phyloP scores from a whole-genome alignment of 2,329 filamentous ascomycete genomes.

The Hirsutella thompsonii region DNA sequence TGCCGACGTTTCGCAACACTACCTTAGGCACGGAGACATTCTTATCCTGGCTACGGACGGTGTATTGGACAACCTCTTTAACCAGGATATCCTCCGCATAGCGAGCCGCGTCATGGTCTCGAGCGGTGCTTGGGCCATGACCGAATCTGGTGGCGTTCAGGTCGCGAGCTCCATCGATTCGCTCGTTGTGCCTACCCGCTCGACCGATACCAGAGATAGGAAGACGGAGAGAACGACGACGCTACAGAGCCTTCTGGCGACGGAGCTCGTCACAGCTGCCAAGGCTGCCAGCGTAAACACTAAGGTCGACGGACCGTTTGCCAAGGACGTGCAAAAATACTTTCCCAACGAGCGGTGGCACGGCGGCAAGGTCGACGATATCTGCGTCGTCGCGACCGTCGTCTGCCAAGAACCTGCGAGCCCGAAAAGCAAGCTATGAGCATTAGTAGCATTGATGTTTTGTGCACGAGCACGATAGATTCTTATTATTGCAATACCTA shows the following conservation, averaged over 20 bases:
- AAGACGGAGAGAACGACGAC: constrained; percentile 26
- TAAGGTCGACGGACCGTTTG: constrained; percentile 81
- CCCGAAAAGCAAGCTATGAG: constrained; percentile 21
- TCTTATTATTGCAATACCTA: no score
- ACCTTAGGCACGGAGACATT: constrained; percentile 79
- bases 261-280: constrained; percentile 67
- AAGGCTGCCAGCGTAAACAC: constrained; percentile 74
- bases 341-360: constrained; percentile 79
- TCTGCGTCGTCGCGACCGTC: constrained; percentile 72
- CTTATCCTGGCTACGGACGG: constrained; percentile 91
- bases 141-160: constrained; percentile 43
- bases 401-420: constrained; percentile 48
- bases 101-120: constrained; percentile 65
- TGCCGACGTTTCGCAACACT: constrained; percentile 64
- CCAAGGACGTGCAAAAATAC: constrained; percentile 81
- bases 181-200: constrained; percentile 15
- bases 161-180: constrained; percentile 49
- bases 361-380: constrained; percentile 93
- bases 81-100: constrained; percentile 75
- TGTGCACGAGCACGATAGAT: no score
- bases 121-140: constrained; percentile 60
- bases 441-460: no score
- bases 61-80: constrained; percentile 89
- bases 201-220: constrained; percentile 9
- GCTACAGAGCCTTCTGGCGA: constrained; percentile 67